Evolutionary conservation across 116 monocot species (phyloP).

Genomic region (Phalaenopsis hybrid): DNA sequence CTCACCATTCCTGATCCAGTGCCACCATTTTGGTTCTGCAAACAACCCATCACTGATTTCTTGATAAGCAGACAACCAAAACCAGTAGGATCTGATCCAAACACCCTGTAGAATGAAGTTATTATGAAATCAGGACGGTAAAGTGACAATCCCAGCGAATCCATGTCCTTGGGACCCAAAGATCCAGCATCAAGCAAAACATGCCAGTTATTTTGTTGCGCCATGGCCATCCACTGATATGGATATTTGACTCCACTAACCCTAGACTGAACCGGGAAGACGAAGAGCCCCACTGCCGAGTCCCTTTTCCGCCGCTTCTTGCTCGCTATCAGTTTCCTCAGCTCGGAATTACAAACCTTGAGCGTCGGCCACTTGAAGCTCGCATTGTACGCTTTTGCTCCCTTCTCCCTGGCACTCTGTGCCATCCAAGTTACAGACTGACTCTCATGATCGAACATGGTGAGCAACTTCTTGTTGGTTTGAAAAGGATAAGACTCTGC

Average conservation of each 20-base stretch:
- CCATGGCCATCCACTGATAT: conserved; percentile 98
- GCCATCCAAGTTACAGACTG: conserved; percentile 92
- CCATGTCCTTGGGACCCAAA: conserved; percentile 97
- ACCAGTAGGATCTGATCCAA: conserved; percentile 82
- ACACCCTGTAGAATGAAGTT: conserved; percentile 94
- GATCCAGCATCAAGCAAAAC: conserved; percentile 95
- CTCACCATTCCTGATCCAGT: conserved; percentile 86
- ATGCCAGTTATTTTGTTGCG: conserved; percentile 96
- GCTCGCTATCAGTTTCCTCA: conserved; percentile 62
- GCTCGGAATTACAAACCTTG: conserved; percentile 59
- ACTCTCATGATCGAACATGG: conserved; percentile 98
- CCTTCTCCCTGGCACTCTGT: conserved; percentile 70
- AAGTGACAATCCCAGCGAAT: conserved; percentile 84
- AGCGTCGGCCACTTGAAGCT: conserved; percentile 92
- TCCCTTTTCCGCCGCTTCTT: conserved; percentile 80
- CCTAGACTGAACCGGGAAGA: conserved; percentile 90
- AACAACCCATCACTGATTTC: conserved; percentile 66
- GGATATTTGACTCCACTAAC: conserved; percentile 91
- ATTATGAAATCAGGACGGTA: conserved; percentile 96
- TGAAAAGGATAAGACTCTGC: conserved; percentile 90
- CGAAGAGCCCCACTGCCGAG: conserved; percentile 74
- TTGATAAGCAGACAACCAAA: conserved; percentile 88
- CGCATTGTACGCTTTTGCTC: conserved; percentile 60
- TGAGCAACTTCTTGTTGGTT: conserved; percentile 79
- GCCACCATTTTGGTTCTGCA: conserved; percentile 59